Evolutionary conservation across 2,329 filamentous ascomycete species (phyloP).

Genomic region (Domatiomyces catenatus): DNA sequence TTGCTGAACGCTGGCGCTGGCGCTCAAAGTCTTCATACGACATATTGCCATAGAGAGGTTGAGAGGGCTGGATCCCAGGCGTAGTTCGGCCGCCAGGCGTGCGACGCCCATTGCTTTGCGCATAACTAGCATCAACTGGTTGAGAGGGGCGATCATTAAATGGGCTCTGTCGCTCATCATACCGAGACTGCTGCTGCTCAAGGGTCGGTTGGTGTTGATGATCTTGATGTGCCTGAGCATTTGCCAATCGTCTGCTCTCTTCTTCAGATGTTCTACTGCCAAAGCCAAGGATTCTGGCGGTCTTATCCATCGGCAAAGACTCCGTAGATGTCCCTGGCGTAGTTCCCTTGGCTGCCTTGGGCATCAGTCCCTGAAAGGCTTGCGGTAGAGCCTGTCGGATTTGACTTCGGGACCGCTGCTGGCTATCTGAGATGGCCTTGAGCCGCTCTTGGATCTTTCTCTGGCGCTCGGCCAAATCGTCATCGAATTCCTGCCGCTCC

Average conservation of each 20-base stretch:
- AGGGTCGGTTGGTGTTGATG: not conserved
- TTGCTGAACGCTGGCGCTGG: constrained; percentile 16
- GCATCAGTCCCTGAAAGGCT: constrained; percentile 31
- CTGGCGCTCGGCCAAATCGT: constrained; percentile 33
- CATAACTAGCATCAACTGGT: not conserved
- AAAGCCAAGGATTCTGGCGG: constrained; percentile 27
- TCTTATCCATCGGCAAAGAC: constrained; percentile 21
- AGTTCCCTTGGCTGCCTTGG: constrained; percentile 24
- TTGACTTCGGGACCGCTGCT: constrained; percentile 7
- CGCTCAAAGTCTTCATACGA: constrained; percentile 8
- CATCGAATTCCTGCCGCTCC: constrained; percentile 34
- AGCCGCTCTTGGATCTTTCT: constrained; percentile 34
- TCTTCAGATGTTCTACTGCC: constrained; percentile 5
- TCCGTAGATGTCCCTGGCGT: constrained; percentile 20
- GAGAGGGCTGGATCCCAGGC: not conserved
- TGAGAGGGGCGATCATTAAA: not conserved
- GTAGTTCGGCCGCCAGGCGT: not conserved
- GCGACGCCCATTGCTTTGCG: not conserved
- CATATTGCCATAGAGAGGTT: not conserved
- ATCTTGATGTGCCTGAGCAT: not conserved
- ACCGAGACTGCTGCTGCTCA: not conserved
- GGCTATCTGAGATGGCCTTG: constrained; percentile 27
- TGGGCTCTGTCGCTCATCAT: not conserved
- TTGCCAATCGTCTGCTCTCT: constrained; percentile 4
- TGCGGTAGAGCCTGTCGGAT: constrained; percentile 8